Evolutionary conservation across 164 flowering plant genomes (phyloP), one percentile per base, ranked within the genome.

Genomic region (Liquidambar formosana): DNA sequence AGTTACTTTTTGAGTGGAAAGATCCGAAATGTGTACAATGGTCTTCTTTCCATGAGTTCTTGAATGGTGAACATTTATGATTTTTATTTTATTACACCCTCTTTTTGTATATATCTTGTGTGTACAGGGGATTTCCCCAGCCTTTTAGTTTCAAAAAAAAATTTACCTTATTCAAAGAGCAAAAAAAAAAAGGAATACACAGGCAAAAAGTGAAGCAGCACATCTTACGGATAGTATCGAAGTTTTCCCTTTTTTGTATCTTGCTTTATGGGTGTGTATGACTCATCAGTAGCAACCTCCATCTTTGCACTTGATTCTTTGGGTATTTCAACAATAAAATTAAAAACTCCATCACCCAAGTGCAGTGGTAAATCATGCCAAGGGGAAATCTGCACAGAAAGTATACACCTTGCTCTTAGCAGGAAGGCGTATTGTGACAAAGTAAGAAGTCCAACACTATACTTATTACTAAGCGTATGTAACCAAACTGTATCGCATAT

Each of bases 281-380:
- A 81, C 74, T 94, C 99, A 76, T 91, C 94, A 33, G 97, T 93
- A 51, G 99, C 97, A 77, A 96, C 96, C 82, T 93, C 99, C 99
- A 96, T 96, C 83, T 96, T 96, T 48, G 97, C 97, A 74, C 92
- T 90, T 22, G 95, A 79, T 52, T 94, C 97, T 79, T 92, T 94
- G 21, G 99, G 99, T 53, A 96, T 96, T 79, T 96, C 99, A 65
- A 88, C 97, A 71, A 96, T 65, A 77, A 83, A 96, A 79, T 90
- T 96, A 72, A 90, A 96, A 53, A 74, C 81, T 0, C 94, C 97
- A 84, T 89, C 89, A 11, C 99, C 97, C 73, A 90, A 61, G 6
- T 82, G 87, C 85, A 93, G 68, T 25, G 98, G 99, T 63, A 96
- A 77, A 77, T 91, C 98, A 81, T 96, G 99, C 99, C 99, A 95